Conservation (phyloP, 768 basidiomycete species). For the Lepiota subincarnata region DNA sequence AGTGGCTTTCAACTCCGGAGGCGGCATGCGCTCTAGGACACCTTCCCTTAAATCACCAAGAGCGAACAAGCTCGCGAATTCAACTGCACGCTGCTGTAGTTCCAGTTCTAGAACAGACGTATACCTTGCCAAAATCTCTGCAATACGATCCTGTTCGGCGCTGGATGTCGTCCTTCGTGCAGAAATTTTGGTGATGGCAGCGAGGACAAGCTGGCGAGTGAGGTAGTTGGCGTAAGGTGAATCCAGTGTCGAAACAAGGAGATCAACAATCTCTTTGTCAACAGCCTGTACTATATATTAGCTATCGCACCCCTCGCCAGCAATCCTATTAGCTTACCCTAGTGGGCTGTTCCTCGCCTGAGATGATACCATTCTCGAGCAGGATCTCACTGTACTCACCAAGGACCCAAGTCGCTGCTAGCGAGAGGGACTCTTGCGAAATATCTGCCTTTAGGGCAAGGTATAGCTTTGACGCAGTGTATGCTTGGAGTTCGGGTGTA, state of each 20-base stretch:
- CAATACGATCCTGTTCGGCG: conserved; percentile 74
- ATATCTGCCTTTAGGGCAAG: conserved; percentile 84
- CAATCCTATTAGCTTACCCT: conserved; percentile 38
- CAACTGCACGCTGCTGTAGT: conserved; percentile 92
- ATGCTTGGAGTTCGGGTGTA: conserved; percentile 94
- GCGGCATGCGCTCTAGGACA: conserved; percentile 97
- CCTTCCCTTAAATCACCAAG: conserved; percentile 74
- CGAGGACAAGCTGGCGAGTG: conserved; percentile 88
- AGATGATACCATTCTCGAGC: conserved; percentile 76
- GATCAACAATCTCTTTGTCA: conserved; percentile 82
- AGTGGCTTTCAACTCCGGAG: conserved; percentile 95
- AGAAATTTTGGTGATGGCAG: conserved; percentile 85
- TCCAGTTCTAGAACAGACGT: conserved; percentile 90
- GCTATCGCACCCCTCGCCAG: background rate
- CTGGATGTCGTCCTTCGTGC: conserved; percentile 67
- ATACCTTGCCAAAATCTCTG: conserved; percentile 72
- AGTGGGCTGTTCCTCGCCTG: conserved; percentile 62
- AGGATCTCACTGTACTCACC: conserved; percentile 95
- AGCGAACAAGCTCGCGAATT: conserved; percentile 84
- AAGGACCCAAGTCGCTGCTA: conserved; percentile 92
- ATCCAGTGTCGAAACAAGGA: conserved; percentile 81
- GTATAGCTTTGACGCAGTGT: conserved; percentile 90
- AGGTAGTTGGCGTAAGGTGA: conserved; percentile 94
- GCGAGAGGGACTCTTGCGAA: conserved; percentile 92
- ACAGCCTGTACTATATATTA: conserved; percentile 44